Percentiles rank a stretch among this genome's conserved stretches.
Conservation (phyloP, 768 basidiomycete species). For the Tubosaeta brunneosetosa region DNA sequence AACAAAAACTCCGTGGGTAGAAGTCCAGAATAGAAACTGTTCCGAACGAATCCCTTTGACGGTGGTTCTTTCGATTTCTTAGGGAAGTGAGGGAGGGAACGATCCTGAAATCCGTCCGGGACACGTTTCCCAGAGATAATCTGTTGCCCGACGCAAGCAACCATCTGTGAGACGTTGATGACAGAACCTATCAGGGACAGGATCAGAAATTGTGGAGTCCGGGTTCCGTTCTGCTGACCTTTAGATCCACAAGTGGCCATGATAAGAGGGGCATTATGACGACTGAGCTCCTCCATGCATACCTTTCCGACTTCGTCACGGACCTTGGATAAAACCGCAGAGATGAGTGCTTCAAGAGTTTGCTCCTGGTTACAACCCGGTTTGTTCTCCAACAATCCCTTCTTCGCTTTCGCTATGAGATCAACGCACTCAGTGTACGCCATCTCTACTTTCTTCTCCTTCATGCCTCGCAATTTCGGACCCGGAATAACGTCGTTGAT, state of each 20-base stretch:
- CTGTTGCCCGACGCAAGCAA: conserved; percentile 99
- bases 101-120: conserved; percentile 97
- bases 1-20: conserved; percentile 95
- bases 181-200: conserved; percentile 70
- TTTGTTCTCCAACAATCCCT: conserved; percentile 90
- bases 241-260: conserved; percentile 99
- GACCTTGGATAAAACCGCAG: conserved; percentile 88
- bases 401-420: conserved; percentile 85
- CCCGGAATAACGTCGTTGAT: conserved; percentile 99
- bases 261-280: conserved; percentile 94
- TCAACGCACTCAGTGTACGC: conserved; percentile 87
- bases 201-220: neutral
- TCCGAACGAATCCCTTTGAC: conserved; percentile 96
- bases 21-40: conserved; percentile 93
- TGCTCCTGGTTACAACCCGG: conserved; percentile 98
- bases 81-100: conserved; percentile 96
- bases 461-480: conserved; percentile 69
- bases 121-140: conserved; percentile 98
- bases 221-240: conserved; percentile 45
- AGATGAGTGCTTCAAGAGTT: conserved; percentile 95
- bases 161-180: conserved; percentile 99
- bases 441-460: conserved; percentile 79
- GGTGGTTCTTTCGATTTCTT: conserved; percentile 96
- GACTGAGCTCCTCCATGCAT: conserved; percentile 96
- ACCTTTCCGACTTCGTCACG: conserved; percentile 95